Evolutionary conservation across 805 yeast genomes (phyloP).

Genomic region (Kodamaea neixiangensis): DNA sequence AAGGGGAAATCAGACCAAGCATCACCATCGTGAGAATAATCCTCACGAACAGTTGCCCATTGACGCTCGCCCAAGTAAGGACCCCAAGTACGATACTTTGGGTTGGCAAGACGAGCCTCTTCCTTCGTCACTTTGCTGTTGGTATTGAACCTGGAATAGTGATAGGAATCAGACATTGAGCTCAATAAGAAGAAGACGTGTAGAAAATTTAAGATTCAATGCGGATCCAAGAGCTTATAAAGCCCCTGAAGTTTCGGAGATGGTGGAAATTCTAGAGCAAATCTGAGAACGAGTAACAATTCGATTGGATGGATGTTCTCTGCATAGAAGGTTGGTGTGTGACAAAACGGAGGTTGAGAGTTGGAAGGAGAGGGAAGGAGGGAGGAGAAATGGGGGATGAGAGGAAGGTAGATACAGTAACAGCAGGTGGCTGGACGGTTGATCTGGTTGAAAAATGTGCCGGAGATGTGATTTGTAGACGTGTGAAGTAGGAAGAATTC

Average conservation of each 20-base stretch:
- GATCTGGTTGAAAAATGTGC: neutral
- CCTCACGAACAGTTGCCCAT: constrained; percentile 77
- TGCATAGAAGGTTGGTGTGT: neutral
- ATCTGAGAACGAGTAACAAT: neutral
- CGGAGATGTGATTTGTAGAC: too few relatives aligned
- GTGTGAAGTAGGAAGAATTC: too few relatives aligned
- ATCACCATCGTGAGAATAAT: constrained; percentile 80
- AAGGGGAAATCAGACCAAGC: constrained; percentile 91
- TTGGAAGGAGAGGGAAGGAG: neutral
- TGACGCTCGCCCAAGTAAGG: constrained; percentile 86
- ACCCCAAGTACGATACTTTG: constrained; percentile 63
- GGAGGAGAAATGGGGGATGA: neutral
- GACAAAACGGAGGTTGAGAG: neutral
- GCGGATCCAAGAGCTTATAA: neutral
- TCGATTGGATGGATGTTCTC: too few relatives aligned
- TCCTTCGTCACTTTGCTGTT: constrained; percentile 30
- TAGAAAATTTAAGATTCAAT: neutral
- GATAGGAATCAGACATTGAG: neutral
- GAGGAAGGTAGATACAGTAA: too few relatives aligned
- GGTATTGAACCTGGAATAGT: constrained; percentile 4
- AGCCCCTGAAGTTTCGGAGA: neutral
- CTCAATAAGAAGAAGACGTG: neutral
- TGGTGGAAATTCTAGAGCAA: neutral
- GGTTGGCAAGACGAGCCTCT: constrained; percentile 37
- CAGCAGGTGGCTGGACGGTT: too few relatives aligned